phyloP scores from a whole-genome alignment of 768 basidiomycete species.

The Auricularia sp. region DNA sequence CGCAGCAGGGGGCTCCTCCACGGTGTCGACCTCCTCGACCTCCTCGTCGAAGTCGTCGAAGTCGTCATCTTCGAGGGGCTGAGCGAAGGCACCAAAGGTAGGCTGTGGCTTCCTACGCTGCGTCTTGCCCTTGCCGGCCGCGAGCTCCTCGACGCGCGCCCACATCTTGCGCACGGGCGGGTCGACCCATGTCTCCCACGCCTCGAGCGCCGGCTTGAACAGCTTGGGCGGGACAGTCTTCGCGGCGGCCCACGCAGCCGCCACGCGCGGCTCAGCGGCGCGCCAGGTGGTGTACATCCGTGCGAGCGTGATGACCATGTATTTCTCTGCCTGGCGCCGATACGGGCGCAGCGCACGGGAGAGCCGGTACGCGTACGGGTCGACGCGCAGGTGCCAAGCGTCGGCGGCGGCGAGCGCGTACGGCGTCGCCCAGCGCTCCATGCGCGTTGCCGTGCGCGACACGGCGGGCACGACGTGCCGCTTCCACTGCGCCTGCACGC shows the following conservation, averaged over 20 bases:
- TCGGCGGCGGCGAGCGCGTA: not conserved
- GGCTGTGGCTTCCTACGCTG: not conserved
- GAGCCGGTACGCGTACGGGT: not conserved
- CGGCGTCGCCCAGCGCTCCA: not conserved
- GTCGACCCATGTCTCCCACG: not conserved
- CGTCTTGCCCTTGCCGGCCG: not conserved
- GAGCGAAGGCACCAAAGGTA: not conserved
- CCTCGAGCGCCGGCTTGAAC: not conserved
- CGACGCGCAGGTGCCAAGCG: not conserved
- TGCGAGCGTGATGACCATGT: not conserved
- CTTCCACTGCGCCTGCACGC: not conserved
- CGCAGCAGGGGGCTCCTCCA: not conserved
- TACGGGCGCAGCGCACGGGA: not conserved
- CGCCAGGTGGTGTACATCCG: not conserved
- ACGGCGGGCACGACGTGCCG: not conserved
- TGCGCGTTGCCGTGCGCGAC: not conserved
- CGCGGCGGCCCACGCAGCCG: not conserved
- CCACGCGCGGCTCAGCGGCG: not conserved
- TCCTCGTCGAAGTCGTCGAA: not conserved
- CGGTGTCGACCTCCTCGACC: not conserved
- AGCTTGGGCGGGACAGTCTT: not conserved
- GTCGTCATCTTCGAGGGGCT: not conserved
- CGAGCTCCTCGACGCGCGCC: not conserved
- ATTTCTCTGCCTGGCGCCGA: not conserved
- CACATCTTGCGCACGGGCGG: conserved; percentile 1